phyloP scores from a whole-genome alignment of 371 early-diverging fungal genomes.

The Dichotomocladium elegans region DNA sequence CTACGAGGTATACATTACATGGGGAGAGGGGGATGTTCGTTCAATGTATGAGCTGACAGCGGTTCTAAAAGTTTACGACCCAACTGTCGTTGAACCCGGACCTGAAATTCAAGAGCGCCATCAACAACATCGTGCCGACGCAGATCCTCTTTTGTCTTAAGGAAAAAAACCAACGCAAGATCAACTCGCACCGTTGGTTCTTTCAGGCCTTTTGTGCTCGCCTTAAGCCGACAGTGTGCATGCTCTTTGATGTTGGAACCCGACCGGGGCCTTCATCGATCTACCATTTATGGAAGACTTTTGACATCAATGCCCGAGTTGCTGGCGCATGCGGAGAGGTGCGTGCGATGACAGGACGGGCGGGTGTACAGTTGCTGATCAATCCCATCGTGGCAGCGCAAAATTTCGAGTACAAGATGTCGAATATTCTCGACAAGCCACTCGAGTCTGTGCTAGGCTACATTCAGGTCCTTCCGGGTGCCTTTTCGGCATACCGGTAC shows the following conservation, averaged over 20 bases:
- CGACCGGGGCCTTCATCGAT: constrained; percentile 79
- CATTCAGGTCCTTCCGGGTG: constrained; percentile 92
- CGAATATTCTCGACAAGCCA: constrained; percentile 96
- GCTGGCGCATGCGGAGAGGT: constrained; percentile 97
- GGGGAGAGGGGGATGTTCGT: background rate
- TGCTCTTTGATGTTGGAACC: constrained; percentile 92
- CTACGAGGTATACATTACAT: constrained; percentile 68
- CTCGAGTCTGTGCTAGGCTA: constrained; percentile 94
- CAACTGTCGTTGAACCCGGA: constrained; percentile 72
- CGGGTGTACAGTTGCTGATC: constrained; percentile 60
- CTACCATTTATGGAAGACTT: constrained; percentile 90
- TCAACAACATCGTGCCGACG: constrained; percentile 77
- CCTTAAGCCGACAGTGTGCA: constrained; percentile 81
- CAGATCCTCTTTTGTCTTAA: constrained; percentile 91
- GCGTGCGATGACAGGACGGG: constrained; percentile 86
- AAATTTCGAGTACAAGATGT: constrained; percentile 96
- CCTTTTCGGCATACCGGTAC: constrained; percentile 94
- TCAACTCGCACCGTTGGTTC: constrained; percentile 97
- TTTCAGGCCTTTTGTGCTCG: constrained; percentile 90
- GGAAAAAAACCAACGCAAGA: constrained; percentile 84
- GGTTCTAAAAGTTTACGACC: constrained; percentile 70
- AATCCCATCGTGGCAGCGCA: constrained; percentile 93
- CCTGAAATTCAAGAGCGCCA: constrained; percentile 61
- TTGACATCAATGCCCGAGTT: constrained; percentile 81
- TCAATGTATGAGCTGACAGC: background rate